Evolutionary conservation across 2,329 filamentous ascomycete genomes (phyloP).

Genomic region (Grosmannia huntii): DNA sequence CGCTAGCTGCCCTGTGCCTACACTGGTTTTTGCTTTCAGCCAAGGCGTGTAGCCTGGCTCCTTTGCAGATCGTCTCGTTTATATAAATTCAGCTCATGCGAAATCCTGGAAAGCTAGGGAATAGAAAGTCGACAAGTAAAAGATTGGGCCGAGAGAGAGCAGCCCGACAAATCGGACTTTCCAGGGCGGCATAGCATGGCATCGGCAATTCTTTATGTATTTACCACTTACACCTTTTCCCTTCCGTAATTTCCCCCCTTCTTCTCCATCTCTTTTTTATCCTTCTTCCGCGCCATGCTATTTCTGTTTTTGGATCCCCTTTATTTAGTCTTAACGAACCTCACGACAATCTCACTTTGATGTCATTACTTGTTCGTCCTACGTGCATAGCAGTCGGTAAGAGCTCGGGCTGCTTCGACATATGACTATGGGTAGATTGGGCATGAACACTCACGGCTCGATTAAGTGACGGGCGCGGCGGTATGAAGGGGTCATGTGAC

Average conservation of each 20-base stretch:
- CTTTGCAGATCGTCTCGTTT: no score
- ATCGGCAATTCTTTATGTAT: neutral
- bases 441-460: neutral
- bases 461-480: neutral
- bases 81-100: no score
- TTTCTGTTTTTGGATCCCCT: neutral
- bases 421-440: neutral
- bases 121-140: neutral
- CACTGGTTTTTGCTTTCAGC: no score
- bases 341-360: neutral
- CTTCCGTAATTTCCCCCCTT: neutral
- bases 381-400: neutral
- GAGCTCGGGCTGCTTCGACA: no score
- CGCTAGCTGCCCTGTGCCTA: no score
- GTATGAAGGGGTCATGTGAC: neutral
- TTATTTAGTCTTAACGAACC: neutral
- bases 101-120: neutral
- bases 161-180: neutral
- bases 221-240: neutral
- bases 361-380: neutral
- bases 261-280: neutral
- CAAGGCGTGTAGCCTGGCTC: no score
- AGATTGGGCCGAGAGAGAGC: neutral
- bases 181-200: conserved; percentile 1
- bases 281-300: neutral